Evolutionary conservation across 2,329 filamentous ascomycete species (phyloP).

Genomic region (Pestalotiopsis sp.): DNA sequence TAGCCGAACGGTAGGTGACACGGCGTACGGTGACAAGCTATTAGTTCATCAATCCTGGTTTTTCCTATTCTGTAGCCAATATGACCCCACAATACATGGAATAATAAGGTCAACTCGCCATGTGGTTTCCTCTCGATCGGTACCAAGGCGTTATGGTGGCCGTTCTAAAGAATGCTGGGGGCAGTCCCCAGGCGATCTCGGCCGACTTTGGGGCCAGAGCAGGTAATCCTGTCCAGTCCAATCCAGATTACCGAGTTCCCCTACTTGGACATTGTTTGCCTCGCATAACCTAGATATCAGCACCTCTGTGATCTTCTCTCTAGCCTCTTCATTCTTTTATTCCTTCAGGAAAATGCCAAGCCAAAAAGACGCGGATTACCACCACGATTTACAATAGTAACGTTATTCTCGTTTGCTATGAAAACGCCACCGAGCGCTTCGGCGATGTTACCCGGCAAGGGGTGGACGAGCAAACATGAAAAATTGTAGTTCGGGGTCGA

Average conservation of each 20-base stretch:
- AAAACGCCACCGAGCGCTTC: background rate
- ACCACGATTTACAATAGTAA: background rate
- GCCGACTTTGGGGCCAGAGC: background rate
- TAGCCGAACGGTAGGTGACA: background rate
- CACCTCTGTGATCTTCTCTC: background rate
- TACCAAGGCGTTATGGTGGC: background rate
- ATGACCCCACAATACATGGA: background rate
- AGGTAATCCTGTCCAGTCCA: too few species aligned
- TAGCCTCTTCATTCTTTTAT: background rate
- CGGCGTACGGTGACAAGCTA: background rate
- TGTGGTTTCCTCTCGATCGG: background rate
- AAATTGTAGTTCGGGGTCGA: background rate
- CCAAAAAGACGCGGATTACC: background rate
- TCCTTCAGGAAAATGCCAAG: background rate
- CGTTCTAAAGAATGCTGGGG: background rate
- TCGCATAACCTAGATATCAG: background rate
- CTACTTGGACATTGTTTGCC: background rate
- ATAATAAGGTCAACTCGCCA: background rate
- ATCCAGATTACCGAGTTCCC: background rate
- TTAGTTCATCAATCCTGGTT: background rate
- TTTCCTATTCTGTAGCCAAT: background rate
- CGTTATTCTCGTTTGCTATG: background rate
- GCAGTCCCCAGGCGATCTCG: background rate
- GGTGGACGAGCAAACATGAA: background rate
- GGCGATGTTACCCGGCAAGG: background rate